These are phyloP conservation scores for Kuraishia piskuri DNA, from an alignment of 805 yeast genomes.

Conservation along the genomic window DNA sequence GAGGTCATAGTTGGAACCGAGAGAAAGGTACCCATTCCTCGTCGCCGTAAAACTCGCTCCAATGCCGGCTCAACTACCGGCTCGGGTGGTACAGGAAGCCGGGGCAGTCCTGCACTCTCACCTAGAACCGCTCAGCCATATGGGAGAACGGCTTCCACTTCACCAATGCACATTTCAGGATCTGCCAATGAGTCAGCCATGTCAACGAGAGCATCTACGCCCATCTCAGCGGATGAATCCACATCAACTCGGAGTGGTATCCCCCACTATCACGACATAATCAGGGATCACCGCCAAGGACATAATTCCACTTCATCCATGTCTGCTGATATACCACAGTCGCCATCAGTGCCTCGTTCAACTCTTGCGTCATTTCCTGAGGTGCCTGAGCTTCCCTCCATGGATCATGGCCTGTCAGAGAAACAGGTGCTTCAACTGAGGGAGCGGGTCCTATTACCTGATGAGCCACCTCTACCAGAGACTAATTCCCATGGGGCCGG, in stretches of 20 bases:
- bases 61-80: background rate
- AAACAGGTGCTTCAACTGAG: slow-evolving; percentile 45
- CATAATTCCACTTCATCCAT: background rate
- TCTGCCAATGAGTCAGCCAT: background rate
- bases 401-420: slow-evolving; percentile 32
- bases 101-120: background rate
- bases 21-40: slow-evolving; percentile 26
- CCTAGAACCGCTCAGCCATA: background rate
- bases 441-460: slow-evolving; percentile 57
- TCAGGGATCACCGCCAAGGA: slow-evolving; percentile 4
- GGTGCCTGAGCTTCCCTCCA: slow-evolving; percentile 5
- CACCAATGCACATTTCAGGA: background rate
- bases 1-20: slow-evolving; percentile 79
- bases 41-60: slow-evolving; percentile 15
- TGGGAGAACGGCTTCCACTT: background rate
- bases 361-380: background rate
- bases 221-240: background rate
- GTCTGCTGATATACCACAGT: background rate
- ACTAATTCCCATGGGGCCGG: background rate
- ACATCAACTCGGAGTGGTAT: background rate
- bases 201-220: background rate
- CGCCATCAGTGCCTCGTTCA: background rate
- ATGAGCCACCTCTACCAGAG: slow-evolving; percentile 30
- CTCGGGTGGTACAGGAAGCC: background rate
- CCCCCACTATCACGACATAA: slow-evolving; percentile 1